These are phyloP conservation scores for Lactarius deliciosus DNA, from an alignment of 768 basidiomycete genomes.

Conservation along the genomic window DNA sequence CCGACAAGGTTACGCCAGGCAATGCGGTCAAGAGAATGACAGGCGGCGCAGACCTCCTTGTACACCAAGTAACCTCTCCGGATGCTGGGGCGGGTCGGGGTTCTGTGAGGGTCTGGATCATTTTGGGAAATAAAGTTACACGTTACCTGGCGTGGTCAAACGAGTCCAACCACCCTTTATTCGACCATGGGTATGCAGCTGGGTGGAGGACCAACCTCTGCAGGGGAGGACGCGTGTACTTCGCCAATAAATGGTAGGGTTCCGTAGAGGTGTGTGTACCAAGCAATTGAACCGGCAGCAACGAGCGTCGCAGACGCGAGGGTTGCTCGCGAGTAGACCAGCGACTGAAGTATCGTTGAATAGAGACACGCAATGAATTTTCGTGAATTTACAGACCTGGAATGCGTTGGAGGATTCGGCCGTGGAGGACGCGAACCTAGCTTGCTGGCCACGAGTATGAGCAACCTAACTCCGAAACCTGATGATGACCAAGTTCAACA, in stretches of 20 bases:
- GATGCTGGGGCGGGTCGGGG: conserved; percentile 54
- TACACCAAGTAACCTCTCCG: conserved; percentile 97
- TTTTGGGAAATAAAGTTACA: conserved; percentile 14
- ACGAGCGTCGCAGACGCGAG: conserved; percentile 73
- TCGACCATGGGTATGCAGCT: conserved; percentile 83
- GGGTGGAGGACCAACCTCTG: conserved; percentile 96
- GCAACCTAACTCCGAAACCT: conserved; percentile 26
- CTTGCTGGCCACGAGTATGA: conserved; percentile 43
- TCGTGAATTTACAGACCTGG: conserved; percentile 51
- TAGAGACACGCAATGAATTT: not conserved
- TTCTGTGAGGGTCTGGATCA: conserved; percentile 21
- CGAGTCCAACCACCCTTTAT: conserved; percentile 82
- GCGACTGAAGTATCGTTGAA: conserved; percentile 44
- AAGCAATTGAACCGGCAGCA: conserved; percentile 87
- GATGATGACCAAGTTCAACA: not conserved
- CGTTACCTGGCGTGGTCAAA: conserved; percentile 95
- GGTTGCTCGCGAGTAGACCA: conserved; percentile 68
- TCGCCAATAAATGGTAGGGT: conserved; percentile 85
- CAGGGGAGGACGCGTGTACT: conserved; percentile 88
- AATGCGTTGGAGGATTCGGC: conserved; percentile 54
- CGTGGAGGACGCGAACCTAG: conserved; percentile 69
- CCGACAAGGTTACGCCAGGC: conserved; percentile 99
- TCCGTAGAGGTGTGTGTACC: conserved; percentile 96
- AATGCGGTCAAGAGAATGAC: conserved; percentile 98
- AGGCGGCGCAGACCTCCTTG: conserved; percentile 98